Base-by-base conservation (phyloP, 2,329 filamentous ascomycete genomes). In the Rhinocladiella mackenziei region DNA sequence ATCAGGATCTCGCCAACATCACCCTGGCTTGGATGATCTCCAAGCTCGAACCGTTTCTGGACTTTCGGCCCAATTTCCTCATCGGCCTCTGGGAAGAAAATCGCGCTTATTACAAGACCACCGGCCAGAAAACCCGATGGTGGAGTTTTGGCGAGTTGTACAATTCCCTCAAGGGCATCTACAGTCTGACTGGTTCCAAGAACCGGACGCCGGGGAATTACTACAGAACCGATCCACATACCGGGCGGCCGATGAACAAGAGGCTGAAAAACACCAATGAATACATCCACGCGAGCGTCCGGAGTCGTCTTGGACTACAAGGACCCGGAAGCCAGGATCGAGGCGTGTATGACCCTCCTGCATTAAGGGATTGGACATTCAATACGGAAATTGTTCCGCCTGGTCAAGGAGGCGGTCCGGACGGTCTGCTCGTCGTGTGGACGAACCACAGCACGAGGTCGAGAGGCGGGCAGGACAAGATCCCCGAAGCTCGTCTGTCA, bases 21-120 rank as follows among this genome's bases (percentile, higher is more conserved):
- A 65, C 67, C 14, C 60, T 75, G 11, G 70, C 70, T 1, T 74
- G 71, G 71, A 74, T 75, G 71, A 72, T 74, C 61, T 60, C 70
- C 48, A 60, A 69, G 37, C 60, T 70, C 20, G 60, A 58, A 23
- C 54, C 53, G n/a, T 57, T 55, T 32, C 39, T 58, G 23, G 56
- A 58, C 30, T 58, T 58, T 29, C 41, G 55, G n/a, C 47, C 41
- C 0, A 49, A 55, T 34, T 55, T 51, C 17, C 42, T 58, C n/a
- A 50, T 56, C 18, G 29, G 37, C 5, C 42, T 54, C 19, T 52
- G 51, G 31, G 51, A 57, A 8, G 43, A 46, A 14, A 55, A 50
- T 20, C 38, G 41, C 2, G 35, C 41, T 3, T 56, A 54, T 35
- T 58, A 58, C 43, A 52, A 53, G 26, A 10, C 26, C 3, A 53